phyloP scores from a whole-genome alignment of 306 rosid species.

The Canavalia ensiformis region DNA sequence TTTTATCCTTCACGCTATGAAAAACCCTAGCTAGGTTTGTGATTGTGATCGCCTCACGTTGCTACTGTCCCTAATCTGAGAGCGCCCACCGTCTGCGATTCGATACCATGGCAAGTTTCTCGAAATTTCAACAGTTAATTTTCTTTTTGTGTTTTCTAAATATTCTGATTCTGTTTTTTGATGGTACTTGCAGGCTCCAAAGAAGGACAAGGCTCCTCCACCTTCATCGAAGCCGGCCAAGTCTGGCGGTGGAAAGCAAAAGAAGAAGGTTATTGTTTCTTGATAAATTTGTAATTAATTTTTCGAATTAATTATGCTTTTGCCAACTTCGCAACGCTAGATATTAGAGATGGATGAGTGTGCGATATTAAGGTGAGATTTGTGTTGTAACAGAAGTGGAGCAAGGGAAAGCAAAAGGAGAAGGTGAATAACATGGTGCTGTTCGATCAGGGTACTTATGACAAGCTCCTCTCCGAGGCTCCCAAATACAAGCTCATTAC shows the following conservation, averaged over 20 bases:
- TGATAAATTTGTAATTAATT: background rate
- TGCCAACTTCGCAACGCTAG: background rate
- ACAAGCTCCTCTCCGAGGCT: conserved; percentile 75
- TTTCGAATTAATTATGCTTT: background rate
- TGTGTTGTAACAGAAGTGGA: conserved; percentile 68
- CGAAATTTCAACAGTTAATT: background rate
- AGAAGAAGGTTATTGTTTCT: conserved; percentile 66
- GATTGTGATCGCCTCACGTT: background rate
- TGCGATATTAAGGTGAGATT: background rate
- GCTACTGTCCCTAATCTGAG: background rate
- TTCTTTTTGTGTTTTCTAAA: background rate
- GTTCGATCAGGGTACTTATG: conserved; percentile 71
- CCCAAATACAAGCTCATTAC: conserved; percentile 84
- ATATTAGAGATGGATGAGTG: background rate
- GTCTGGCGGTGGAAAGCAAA: conserved; percentile 84
- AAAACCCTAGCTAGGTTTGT: conserved; percentile 50
- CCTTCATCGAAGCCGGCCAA: conserved; percentile 82
- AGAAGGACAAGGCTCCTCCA: conserved; percentile 85
- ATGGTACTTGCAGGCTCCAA: conserved; percentile 65
- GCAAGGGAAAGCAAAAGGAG: conserved; percentile 91
- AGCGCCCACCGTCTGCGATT: background rate
- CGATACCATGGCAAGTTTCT: conserved; percentile 46
- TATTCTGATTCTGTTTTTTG: background rate
- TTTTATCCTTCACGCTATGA: background rate
- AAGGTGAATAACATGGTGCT: conserved; percentile 87